Percentiles rank a stretch among this genome's conserved stretches.
Conservation (phyloP, 176 grass and related monocot species). For the Triticum timopheevii region DNA sequence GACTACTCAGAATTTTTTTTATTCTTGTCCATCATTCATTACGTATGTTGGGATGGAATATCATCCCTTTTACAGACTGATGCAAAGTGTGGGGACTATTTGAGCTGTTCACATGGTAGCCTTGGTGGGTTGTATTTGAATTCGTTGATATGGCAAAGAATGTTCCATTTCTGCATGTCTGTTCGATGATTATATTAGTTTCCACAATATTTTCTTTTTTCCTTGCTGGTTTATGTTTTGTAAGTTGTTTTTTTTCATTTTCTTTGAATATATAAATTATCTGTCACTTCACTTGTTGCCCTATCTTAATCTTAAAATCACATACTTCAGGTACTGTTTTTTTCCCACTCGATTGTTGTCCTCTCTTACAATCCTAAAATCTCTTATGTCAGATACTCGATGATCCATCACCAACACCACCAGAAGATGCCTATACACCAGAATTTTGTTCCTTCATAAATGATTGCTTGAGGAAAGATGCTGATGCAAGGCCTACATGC, state of each 20-base stretch:
- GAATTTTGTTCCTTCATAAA: conserved; percentile 94
- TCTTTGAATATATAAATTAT: background rate
- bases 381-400: conserved; percentile 69
- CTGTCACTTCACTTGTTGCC: conserved; percentile 3
- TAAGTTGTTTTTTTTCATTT: background rate
- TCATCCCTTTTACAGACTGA: background rate
- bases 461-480: conserved; percentile 88
- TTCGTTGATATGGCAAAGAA: background rate
- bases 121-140: background rate
- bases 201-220: background rate
- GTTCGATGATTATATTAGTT: background rate
- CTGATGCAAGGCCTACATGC: conserved; percentile 71
- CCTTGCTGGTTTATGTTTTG: background rate
- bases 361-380: background rate
- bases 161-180: background rate
- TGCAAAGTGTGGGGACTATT: background rate
- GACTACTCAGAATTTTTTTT: background rate
- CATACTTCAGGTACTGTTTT: conserved; percentile 52
- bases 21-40: conserved; percentile 1
- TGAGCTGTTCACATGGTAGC: background rate
- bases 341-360: conserved; percentile 1
- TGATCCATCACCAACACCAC: conserved; percentile 82
- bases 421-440: conserved; percentile 59
- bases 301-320: conserved; percentile 8
- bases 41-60: conserved; percentile 2